Conservation (phyloP, 2,329 filamentous ascomycete species). For the Stenocarpella maydis region DNA sequence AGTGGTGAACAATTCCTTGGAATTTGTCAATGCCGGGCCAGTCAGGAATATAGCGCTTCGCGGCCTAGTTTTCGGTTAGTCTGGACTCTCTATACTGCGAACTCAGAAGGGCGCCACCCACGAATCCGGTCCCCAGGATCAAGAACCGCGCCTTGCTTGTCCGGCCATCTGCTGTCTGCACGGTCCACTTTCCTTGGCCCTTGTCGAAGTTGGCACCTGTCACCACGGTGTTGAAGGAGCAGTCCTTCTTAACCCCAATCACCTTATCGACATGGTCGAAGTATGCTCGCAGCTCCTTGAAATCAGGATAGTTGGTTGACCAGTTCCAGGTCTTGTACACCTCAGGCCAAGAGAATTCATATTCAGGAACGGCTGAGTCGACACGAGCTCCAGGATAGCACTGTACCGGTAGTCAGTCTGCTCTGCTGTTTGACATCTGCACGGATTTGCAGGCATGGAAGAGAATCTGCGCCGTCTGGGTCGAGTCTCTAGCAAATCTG, state of each 20-base stretch:
- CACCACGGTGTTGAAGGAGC: slow-evolving; percentile 64
- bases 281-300: slow-evolving; percentile 61
- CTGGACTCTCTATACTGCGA: not conserved
- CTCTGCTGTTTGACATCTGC: not conserved
- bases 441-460: not conserved
- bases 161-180: slow-evolving; percentile 57
- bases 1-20: slow-evolving; percentile 66
- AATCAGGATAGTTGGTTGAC: slow-evolving; percentile 59
- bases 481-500: no score
- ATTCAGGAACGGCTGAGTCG: slow-evolving; percentile 62
- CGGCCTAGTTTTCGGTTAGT: slow-evolving; percentile 48
- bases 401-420: not conserved
- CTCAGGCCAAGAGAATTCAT: slow-evolving; percentile 61
- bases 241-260: slow-evolving; percentile 63
- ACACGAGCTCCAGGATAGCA: slow-evolving; percentile 63
- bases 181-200: slow-evolving; percentile 51
- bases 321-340: slow-evolving; percentile 66
- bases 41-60: slow-evolving; percentile 67
- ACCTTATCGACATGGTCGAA: slow-evolving; percentile 67
- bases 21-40: slow-evolving; percentile 68
- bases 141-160: slow-evolving; percentile 59
- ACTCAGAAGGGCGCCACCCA: slow-evolving; percentile 37
- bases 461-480: not conserved
- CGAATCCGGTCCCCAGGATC: slow-evolving; percentile 62
- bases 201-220: slow-evolving; percentile 60